Conservation (phyloP, 164 flowering plant species). For the Stephania cephalantha region DNA sequence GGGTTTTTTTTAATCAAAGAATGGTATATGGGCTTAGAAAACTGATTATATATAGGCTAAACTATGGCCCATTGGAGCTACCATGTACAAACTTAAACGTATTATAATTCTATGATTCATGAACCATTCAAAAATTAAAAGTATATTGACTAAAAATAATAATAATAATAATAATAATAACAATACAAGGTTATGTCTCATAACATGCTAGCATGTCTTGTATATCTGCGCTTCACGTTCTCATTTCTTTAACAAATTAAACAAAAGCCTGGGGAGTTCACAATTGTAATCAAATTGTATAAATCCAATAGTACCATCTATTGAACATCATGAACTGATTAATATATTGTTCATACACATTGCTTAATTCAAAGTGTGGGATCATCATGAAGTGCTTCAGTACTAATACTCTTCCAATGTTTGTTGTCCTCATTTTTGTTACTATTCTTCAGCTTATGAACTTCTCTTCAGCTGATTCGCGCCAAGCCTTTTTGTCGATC, state of each 20-base stretch:
- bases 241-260: not conserved
- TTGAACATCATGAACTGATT: not conserved
- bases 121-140: too few relatives aligned
- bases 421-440: not conserved
- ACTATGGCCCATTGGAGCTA: too few relatives aligned
- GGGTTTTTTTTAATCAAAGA: too few relatives aligned
- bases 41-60: too few relatives aligned
- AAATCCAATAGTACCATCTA: not conserved
- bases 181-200: too few relatives aligned
- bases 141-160: not conserved
- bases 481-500: conserved; percentile 18
- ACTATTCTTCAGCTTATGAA: not conserved
- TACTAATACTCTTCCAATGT: not conserved
- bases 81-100: too few relatives aligned
- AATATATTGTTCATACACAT: not conserved
- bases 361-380: not conserved
- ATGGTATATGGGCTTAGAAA: too few relatives aligned
- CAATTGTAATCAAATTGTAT: not conserved
- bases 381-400: not conserved
- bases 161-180: not conserved
- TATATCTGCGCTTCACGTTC: conserved; percentile 16
- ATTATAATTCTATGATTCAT: too few relatives aligned
- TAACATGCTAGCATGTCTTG: conserved; percentile 2
- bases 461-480: not conserved
- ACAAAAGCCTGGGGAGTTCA: not conserved